Percentiles rank a stretch among this genome's conserved stretches.
phyloP scores from a whole-genome alignment of 2,329 filamentous ascomycete genomes.

The Ophiosphaerella korrae region DNA sequence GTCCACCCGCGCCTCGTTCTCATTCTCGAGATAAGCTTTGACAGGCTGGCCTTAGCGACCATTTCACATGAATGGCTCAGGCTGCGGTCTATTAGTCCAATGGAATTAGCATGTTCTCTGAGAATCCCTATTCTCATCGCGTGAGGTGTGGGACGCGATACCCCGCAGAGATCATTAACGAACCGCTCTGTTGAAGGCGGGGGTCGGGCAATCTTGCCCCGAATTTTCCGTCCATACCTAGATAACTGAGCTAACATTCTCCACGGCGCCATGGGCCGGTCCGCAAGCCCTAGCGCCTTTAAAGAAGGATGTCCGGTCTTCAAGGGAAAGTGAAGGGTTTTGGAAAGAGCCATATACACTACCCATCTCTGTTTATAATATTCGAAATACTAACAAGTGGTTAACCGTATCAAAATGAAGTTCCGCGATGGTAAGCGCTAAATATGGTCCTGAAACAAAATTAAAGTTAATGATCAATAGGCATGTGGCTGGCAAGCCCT shows the following conservation, averaged over 20 bases:
- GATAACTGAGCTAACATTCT: slow-evolving; percentile 1
- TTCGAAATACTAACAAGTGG: neutral
- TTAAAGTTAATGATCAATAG: slow-evolving; percentile 30
- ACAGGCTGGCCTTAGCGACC: no score
- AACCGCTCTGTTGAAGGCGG: neutral
- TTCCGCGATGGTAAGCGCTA: slow-evolving; percentile 60
- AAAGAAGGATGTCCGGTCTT: neutral
- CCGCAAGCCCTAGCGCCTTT: slow-evolving; percentile 20
- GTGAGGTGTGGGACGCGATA: slow-evolving; percentile 2
- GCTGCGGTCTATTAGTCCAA: neutral
- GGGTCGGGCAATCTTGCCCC: slow-evolving; percentile 23
- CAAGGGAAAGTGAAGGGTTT: neutral
- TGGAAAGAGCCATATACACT: neutral
- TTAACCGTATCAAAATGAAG: slow-evolving; percentile 54
- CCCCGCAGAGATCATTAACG: slow-evolving; percentile 8
- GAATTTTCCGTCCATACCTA: slow-evolving; percentile 30
- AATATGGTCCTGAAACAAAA: neutral
- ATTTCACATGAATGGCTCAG: no score
- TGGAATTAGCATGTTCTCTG: neutral
- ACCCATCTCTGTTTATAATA: neutral
- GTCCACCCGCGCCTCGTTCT: no score
- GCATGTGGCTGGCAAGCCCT: slow-evolving; percentile 67
- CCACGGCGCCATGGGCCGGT: slow-evolving; percentile 15
- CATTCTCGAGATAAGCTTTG: no score
- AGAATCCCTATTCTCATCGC: neutral